These are phyloP conservation scores for Ramaria sp. DNA, from an alignment of 768 basidiomycete species.

Conservation along the genomic window DNA sequence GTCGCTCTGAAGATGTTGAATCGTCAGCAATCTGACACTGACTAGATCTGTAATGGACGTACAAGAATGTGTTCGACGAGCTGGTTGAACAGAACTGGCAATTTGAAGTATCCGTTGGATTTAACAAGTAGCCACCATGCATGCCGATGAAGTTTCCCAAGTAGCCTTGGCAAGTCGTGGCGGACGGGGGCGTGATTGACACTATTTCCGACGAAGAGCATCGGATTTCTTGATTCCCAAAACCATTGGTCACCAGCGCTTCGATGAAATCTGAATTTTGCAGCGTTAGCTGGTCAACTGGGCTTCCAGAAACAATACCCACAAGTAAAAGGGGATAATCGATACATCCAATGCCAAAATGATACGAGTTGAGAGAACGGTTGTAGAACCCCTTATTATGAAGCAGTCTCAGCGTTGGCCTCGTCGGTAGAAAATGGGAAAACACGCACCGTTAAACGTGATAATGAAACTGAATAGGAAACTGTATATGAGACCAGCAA, in stretches of 20 bases:
- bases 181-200: constrained; percentile 41
- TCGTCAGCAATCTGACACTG: background rate
- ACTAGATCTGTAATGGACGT: background rate
- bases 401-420: background rate
- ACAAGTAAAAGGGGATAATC: constrained; percentile 38
- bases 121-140: constrained; percentile 45
- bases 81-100: constrained; percentile 51
- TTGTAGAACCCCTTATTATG: constrained; percentile 46
- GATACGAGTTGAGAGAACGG: constrained; percentile 40
- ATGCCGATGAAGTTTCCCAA: constrained; percentile 35
- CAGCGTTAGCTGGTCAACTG: background rate
- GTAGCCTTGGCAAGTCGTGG: constrained; percentile 42
- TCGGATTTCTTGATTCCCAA: constrained; percentile 36
- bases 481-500: constrained; percentile 46
- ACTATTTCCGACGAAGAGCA: constrained; percentile 59
- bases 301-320: background rate
- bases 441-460: constrained; percentile 36
- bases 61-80: constrained; percentile 52
- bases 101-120: constrained; percentile 38
- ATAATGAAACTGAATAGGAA: constrained; percentile 53
- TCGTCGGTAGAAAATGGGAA: background rate
- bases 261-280: constrained; percentile 5
- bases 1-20: background rate
- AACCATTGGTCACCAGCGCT: constrained; percentile 32
- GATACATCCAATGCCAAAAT: constrained; percentile 64